Evolutionary conservation across 176 grass and related monocot species (phyloP).

Genomic region (Saccharum officinarum): DNA sequence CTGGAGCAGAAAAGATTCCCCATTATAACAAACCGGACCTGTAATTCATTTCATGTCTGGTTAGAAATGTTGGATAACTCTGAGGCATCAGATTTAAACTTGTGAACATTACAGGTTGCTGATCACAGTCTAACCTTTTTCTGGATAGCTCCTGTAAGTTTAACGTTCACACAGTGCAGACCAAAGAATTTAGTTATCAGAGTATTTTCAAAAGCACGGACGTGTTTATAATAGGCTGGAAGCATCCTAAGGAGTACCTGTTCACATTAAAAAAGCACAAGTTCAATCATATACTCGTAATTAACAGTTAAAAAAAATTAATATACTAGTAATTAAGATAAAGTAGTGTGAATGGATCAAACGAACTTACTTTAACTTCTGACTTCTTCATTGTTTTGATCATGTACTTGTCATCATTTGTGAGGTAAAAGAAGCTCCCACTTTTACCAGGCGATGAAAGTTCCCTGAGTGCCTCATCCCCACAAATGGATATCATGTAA

Average conservation of each 20-base stretch:
- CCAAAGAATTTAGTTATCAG: constrained; percentile 25
- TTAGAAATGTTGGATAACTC: neutral
- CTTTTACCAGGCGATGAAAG: neutral
- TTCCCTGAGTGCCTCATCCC: neutral
- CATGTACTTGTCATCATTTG: neutral
- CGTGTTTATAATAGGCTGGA: constrained; percentile 79
- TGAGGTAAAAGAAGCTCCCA: neutral
- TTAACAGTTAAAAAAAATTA: no score
- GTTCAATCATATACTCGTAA: neutral
- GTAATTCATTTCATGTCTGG: neutral
- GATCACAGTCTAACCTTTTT: constrained; percentile 59
- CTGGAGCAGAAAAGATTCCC: constrained; percentile 77
- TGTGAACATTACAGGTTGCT: neutral
- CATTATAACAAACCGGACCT: constrained; percentile 95
- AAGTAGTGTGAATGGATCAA: neutral
- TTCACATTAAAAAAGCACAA: neutral
- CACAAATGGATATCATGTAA: neutral
- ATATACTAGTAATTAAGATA: no score
- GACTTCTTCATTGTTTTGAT: neutral
- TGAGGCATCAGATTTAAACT: neutral
- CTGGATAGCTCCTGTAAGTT: constrained; percentile 70
- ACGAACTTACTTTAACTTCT: neutral
- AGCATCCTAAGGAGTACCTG: constrained; percentile 91
- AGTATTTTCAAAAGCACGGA: constrained; percentile 60
- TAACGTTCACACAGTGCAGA: constrained; percentile 61